Percentiles rank a stretch among this genome's conserved stretches.
Conservation (phyloP, 805 yeast species). For the Lachancea mirantina region DNA sequence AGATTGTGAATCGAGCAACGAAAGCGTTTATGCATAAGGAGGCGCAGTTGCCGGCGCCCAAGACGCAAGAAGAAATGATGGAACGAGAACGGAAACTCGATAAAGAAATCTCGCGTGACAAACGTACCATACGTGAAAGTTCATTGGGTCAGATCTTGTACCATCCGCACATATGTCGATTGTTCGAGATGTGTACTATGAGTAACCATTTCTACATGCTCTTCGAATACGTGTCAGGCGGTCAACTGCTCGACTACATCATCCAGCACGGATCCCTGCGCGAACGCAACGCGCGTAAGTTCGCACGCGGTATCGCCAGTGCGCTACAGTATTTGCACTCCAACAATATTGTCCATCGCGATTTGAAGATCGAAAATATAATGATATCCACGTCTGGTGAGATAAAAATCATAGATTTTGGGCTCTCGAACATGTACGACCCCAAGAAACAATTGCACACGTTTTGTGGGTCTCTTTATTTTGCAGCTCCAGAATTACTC, state of each 20-base stretch:
- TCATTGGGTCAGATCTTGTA: conserved; percentile 83
- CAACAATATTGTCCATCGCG: conserved; percentile 94
- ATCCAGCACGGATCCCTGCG: conserved; percentile 92
- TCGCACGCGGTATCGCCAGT: conserved; percentile 89
- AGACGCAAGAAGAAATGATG: conserved; percentile 47
- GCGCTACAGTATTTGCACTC: conserved; percentile 91
- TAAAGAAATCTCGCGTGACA: conserved; percentile 83
- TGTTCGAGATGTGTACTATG: conserved; percentile 93
- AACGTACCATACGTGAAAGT: conserved; percentile 90
- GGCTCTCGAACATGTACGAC: conserved; percentile 81
- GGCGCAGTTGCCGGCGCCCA: conserved; percentile 59
- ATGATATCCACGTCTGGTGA: conserved; percentile 92
- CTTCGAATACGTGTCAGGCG: conserved; percentile 94
- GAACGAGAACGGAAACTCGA: conserved; percentile 65
- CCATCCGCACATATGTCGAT: conserved; percentile 87
- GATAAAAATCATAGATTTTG: conserved; percentile 92
- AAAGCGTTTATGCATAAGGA: conserved; percentile 68
- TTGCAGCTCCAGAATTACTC: conserved; percentile 96
- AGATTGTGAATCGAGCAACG: conserved; percentile 87
- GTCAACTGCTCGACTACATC: conserved; percentile 94
- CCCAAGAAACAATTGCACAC: conserved; percentile 71
- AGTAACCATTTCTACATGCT: conserved; percentile 94
- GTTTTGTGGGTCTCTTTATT: conserved; percentile 93
- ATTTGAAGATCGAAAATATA: conserved; percentile 90
- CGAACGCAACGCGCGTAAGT: conserved; percentile 89